Base-by-base conservation (phyloP, 2,329 filamentous ascomycete genomes). In the Cryphonectria naterciae region DNA sequence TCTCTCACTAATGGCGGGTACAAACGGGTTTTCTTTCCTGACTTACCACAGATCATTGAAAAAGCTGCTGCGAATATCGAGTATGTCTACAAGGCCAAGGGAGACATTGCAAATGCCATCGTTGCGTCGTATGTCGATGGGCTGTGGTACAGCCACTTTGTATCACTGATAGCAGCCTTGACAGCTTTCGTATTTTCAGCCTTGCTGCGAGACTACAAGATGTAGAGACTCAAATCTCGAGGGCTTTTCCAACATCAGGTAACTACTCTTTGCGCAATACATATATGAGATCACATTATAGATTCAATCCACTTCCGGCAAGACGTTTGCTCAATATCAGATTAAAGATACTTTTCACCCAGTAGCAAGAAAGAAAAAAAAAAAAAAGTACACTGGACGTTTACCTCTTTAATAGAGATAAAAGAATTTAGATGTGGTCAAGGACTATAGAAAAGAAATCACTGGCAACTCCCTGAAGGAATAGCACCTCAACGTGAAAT, bases 51-150 rank as follows among this genome's bases (percentile, higher is more conserved):
- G 78, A 79, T 81, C 41, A 77, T 81, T 28, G 69, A 72, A 11
- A 74, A 76, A 52, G 77, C 80, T 0, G 73, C 77, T 11, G 80
- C 80, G 4, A 79, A 77, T 49, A 77, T 81, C 17, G 77, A 77
- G 17, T 81, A 78, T 28, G 74, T 81, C 17, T 74, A 77, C 25
- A 73, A 76, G 10, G 70, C 76, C 1, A 75, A 74, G 1, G 76
- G 75, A 1, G 66, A 68, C 0, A 65, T 81, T 1, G 72, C 77
- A 6, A 64, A 76, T 25, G 80, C 77, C 4, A 74, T 81, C 8
- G 75, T 79, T 0, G 74, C 73, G 19, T 77, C 79, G 2, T 81
- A 81, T 68, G 77, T 81, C 2, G 75, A 79, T 39, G 80, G 80
- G 0, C 54, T 81, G 37, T 78, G 78, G 72, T 81, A 76, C 72